phyloP scores from a whole-genome alignment of 306 rosid genomes.

The Luffa acutangula region DNA sequence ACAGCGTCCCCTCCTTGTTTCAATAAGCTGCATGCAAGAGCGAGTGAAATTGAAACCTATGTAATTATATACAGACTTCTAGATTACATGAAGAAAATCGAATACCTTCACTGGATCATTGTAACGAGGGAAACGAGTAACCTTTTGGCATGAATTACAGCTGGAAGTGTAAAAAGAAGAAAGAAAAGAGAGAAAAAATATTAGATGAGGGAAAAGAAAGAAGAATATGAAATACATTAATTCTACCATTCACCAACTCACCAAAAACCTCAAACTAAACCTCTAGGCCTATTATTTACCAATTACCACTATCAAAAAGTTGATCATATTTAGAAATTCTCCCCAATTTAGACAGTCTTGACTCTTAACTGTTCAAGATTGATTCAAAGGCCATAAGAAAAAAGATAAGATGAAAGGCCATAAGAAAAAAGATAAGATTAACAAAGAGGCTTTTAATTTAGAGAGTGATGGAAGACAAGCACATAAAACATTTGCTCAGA shows the following conservation, averaged over 20 bases:
- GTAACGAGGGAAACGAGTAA: slow-evolving; percentile 85
- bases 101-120: slow-evolving; percentile 78
- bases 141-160: slow-evolving; percentile 41
- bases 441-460: background rate
- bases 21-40: slow-evolving; percentile 58
- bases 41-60: slow-evolving; percentile 7
- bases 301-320: background rate
- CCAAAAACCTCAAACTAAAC: background rate
- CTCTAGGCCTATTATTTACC: background rate
- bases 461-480: background rate
- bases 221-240: background rate
- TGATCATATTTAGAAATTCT: background rate
- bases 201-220: background rate
- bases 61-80: slow-evolving; percentile 13
- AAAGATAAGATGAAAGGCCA: background rate
- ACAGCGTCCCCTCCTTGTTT: slow-evolving; percentile 91
- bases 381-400: background rate
- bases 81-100: background rate
- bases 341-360: background rate
- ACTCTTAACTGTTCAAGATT: background rate
- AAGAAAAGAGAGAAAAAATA: background rate
- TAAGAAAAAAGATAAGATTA: background rate
- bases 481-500: background rate
- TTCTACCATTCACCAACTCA: background rate
- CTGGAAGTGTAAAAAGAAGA: slow-evolving; percentile 31